Percentiles rank a stretch among this genome's conserved stretches.
Conservation (phyloP, 768 basidiomycete genomes). For the Suillus plorans region DNA sequence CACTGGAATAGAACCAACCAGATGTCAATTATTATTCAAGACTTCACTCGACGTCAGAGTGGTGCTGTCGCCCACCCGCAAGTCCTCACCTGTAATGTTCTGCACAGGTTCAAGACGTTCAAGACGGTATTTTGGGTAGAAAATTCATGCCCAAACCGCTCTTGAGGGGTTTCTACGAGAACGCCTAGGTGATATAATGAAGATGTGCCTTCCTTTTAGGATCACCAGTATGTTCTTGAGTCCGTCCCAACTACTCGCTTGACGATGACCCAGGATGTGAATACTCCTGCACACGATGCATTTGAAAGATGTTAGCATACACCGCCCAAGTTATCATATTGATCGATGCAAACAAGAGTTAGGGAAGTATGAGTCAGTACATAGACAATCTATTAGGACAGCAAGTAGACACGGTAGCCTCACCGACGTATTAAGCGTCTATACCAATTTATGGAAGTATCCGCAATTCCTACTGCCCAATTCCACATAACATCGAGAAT, state of each 20-base stretch:
- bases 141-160: not conserved
- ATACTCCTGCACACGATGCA: not conserved
- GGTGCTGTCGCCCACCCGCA: not conserved
- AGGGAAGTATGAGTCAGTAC: not conserved
- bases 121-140: not conserved
- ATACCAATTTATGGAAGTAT: constrained; percentile 32
- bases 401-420: constrained; percentile 4
- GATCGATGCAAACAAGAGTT: not conserved
- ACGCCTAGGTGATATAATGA: not conserved
- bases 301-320: not conserved
- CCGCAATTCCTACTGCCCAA: constrained; percentile 42
- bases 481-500: constrained; percentile 61
- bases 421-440: constrained; percentile 22
- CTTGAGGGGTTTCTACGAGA: no score
- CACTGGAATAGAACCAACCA: not conserved
- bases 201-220: not conserved
- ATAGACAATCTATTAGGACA: not conserved
- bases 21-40: not conserved
- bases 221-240: not conserved
- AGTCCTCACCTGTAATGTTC: not conserved
- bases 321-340: not conserved
- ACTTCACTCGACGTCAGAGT: not conserved
- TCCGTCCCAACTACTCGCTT: not conserved
- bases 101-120: not conserved
- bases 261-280: not conserved